A percentile compares a stretch with the other conserved stretches of the same genome.
Conservation (phyloP, 805 yeast species). For the Monosporozyma aerobia region DNA sequence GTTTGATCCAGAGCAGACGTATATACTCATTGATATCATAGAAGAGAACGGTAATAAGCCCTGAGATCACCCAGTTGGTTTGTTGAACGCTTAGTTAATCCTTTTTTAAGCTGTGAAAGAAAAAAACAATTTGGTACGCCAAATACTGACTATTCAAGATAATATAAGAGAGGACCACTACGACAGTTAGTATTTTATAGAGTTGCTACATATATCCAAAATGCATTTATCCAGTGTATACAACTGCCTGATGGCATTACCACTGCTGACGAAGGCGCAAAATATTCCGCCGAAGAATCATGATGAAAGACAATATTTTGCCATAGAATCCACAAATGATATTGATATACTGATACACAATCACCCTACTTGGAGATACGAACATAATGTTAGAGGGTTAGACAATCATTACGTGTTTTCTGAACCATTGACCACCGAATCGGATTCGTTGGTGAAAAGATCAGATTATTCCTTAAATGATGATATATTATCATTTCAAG, state of each 20-base stretch:
- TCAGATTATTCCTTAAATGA: constrained; percentile 4
- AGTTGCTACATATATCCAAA: background rate
- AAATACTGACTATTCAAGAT: too few relatives aligned
- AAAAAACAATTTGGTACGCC: too few relatives aligned
- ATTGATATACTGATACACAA: constrained; percentile 30
- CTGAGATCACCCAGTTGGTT: too few relatives aligned
- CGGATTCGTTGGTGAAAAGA: constrained; percentile 6
- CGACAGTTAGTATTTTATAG: background rate
- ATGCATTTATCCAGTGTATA: background rate
- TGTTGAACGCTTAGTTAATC: too few relatives aligned
- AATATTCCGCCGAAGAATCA: constrained; percentile 41
- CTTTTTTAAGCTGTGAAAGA: too few relatives aligned
- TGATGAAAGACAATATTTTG: constrained; percentile 45
- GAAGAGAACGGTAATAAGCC: too few relatives aligned
- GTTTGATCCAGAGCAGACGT: too few relatives aligned
- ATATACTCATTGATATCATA: too few relatives aligned
- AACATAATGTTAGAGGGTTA: constrained; percentile 54
- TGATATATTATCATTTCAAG: constrained; percentile 38
- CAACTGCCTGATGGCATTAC: background rate
- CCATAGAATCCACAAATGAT: constrained; percentile 43
- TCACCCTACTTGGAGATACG: constrained; percentile 45
- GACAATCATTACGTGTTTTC: constrained; percentile 64
- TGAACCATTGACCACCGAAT: constrained; percentile 19
- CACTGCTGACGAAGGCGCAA: constrained; percentile 1
- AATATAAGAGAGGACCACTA: too few relatives aligned